Base-by-base conservation (phyloP, 345 rosid genomes). In the Populus pruinosa region DNA sequence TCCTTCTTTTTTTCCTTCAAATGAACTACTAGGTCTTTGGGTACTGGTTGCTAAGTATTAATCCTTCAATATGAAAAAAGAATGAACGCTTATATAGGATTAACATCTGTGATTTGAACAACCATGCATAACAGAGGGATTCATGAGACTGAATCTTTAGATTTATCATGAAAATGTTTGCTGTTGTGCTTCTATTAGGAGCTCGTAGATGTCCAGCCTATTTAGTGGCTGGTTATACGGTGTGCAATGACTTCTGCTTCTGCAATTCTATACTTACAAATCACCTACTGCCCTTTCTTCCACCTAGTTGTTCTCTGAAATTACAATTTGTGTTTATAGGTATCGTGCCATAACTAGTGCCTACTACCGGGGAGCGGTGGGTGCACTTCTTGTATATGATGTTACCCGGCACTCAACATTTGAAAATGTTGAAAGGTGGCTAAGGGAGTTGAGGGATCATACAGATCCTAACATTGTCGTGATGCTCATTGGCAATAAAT, bases 311-410 rank as follows among this genome's bases (percentile, higher is more conserved):
- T 72, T 47, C 5, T 35, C 71, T 68, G 38, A 50, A 73, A 67
- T 50, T 8, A 47, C 65, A 31, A 12, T 25, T 72, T 70, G 29
- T 74, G 56, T 18, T 69, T 23, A 43, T 50, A 94, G 98, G 91
- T 94, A 94, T 80, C 94, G 98, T 50, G 98, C 98, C 84, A 94
- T 94, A 72, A 94, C 98, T 3, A 94, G 98, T 71, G 98, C 98
- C 29, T 94, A 94, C 85, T 94, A 92, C 83, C 84, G 98, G 43
- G 98, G 98, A 81, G 97, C 98, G 3, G 96, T 94, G 41, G 97
- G 98, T 17, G 98, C 97, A 23, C 83, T 94, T 50, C 97, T 94
- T 39, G 93, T 92, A 59, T 94, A 94, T 12, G 98, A 94, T 6
- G 96, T 94, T 59, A 94, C 96, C 5, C 89, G 98, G 67, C 94